phyloP scores from a whole-genome alignment of 768 basidiomycete genomes.

The Clitopilus passeckerianus region DNA sequence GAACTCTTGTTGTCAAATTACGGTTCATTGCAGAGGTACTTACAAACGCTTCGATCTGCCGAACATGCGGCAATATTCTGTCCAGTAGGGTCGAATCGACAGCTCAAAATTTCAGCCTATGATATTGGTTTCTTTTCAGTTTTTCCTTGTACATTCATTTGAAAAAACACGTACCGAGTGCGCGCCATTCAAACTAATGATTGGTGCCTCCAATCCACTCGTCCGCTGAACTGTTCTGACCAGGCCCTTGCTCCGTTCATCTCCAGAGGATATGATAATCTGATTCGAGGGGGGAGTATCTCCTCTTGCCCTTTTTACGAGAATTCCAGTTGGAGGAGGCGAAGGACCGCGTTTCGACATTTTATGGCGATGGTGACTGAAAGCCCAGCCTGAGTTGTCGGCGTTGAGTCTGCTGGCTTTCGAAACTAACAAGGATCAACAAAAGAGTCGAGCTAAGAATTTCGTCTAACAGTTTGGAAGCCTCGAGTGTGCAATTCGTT shows the following conservation, averaged over 20 bases:
- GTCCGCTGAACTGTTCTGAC: conserved; percentile 86
- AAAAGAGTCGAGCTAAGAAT: not conserved
- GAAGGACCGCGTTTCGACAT: conserved; percentile 76
- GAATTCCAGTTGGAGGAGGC: conserved; percentile 45
- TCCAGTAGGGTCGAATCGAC: conserved; percentile 92
- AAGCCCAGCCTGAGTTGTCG: not conserved
- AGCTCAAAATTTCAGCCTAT: conserved; percentile 83
- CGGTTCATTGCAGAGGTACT: conserved; percentile 24
- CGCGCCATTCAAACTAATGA: conserved; percentile 84
- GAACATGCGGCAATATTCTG: conserved; percentile 93
- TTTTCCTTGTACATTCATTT: not conserved
- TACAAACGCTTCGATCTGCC: conserved; percentile 85
- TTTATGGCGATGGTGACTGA: conserved; percentile 12
- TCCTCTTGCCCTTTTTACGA: conserved; percentile 61
- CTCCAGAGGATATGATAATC: conserved; percentile 69
- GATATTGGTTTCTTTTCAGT: conserved; percentile 2
- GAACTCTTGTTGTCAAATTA: too few species aligned
- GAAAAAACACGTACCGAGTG: conserved; percentile 58
- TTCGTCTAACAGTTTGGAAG: not conserved
- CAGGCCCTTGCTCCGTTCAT: conserved; percentile 73
- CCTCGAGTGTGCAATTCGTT: not conserved
- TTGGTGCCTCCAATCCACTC: conserved; percentile 90
- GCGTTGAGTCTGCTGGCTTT: not conserved
- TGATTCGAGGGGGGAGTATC: conserved; percentile 53
- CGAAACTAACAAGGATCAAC: not conserved